Conservation (phyloP, 2,329 filamentous ascomycete genomes). For the Pyrenochaeta sp. region DNA sequence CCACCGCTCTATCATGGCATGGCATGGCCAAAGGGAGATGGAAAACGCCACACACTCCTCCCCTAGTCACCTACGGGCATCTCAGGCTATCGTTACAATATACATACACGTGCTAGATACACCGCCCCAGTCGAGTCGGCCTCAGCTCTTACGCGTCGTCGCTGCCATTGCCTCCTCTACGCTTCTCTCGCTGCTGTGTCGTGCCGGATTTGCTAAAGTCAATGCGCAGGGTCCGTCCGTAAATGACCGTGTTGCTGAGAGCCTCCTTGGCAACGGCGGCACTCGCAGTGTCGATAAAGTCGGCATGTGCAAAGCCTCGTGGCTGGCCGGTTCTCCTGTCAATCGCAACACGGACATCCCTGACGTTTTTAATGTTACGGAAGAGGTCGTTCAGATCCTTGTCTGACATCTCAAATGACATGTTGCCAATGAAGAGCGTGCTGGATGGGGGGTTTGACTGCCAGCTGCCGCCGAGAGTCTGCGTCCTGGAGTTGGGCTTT, state of each 20-base stretch:
- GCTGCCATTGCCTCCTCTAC: no score
- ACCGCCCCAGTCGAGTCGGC: no score
- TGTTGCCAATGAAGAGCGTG: slow-evolving; percentile 83
- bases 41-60: slow-evolving; percentile 36
- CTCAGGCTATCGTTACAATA: slow-evolving; percentile 34
- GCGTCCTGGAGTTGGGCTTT: slow-evolving; percentile 21
- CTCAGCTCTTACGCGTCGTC: no score
- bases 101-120: slow-evolving; percentile 22
- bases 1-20: slow-evolving; percentile 19
- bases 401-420: slow-evolving; percentile 86
- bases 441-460: slow-evolving; percentile 60
- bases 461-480: slow-evolving; percentile 2
- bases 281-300: slow-evolving; percentile 73
- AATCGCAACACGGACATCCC: slow-evolving; percentile 81
- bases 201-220: slow-evolving; percentile 63
- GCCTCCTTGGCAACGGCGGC: slow-evolving; percentile 67
- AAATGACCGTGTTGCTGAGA: slow-evolving; percentile 66
- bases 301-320: slow-evolving; percentile 83
- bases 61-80: slow-evolving; percentile 41
- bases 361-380: slow-evolving; percentile 71
- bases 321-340: slow-evolving; percentile 82
- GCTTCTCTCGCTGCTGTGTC: slow-evolving; percentile 14
- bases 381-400: slow-evolving; percentile 82
- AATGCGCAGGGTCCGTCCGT: slow-evolving; percentile 69
- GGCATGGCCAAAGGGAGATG: slow-evolving; percentile 32